Conservation (phyloP, 371 early-diverging fungal species). For the Mucor lusitanicus region DNA sequence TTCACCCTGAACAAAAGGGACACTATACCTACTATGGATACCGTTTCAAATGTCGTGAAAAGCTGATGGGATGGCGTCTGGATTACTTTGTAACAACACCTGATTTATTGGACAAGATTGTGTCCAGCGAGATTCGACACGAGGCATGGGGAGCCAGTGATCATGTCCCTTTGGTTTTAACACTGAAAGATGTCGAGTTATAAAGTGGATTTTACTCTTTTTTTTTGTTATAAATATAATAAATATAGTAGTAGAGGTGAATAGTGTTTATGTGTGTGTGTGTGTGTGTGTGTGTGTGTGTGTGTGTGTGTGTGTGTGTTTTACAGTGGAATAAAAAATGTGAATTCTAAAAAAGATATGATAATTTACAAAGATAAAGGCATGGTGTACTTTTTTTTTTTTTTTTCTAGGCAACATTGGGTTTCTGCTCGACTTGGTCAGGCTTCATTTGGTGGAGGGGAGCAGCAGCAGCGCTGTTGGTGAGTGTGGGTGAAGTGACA, state of each 20-base stretch:
- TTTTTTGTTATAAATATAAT: no score
- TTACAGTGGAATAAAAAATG: background rate
- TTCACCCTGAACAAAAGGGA: conserved; percentile 66
- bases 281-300: no score
- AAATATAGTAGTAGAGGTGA: no score
- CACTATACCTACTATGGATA: conserved; percentile 86
- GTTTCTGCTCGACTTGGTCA: conserved; percentile 36
- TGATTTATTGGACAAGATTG: conserved; percentile 60
- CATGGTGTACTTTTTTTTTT: no score
- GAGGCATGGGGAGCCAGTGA: conserved; percentile 91
- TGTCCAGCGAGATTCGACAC: conserved; percentile 70
- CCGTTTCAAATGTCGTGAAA: conserved; percentile 72
- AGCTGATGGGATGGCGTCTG: conserved; percentile 85
- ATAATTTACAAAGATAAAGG: conserved; percentile 3
- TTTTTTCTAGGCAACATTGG: conserved; percentile 20
- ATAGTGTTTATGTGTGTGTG: no score
- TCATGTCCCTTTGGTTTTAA: conserved; percentile 81
- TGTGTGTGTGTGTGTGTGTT: background rate
- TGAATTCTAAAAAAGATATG: background rate
- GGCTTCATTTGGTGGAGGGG: conserved; percentile 28
- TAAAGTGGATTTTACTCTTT: background rate
- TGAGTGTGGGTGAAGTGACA: conserved; percentile 14
- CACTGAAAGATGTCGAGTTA: conserved; percentile 45
- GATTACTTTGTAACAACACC: conserved; percentile 85
- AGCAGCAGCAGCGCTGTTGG: background rate